Evolutionary conservation across 495 filamentous ascomycete species (phyloP), one percentile per base, ranked within the genome.

Genomic region (Penicillium flavigenum): DNA sequence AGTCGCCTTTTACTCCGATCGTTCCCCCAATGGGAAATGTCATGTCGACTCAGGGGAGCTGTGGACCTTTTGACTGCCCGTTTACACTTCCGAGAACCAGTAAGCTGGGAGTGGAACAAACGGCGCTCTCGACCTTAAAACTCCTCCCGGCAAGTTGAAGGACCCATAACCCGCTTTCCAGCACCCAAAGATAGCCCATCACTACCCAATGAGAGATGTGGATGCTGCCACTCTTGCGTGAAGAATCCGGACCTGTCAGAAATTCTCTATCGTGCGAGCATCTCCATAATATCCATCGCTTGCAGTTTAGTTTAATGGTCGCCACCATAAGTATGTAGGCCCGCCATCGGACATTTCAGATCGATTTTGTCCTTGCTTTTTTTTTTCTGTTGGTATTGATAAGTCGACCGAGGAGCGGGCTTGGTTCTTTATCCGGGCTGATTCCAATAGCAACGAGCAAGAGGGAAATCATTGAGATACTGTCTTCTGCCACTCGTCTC

Each of bases 371-470:
- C n/a, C 16, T 39, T 27, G 20, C 17, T 43, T 14, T 22, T 20
- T 47, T 14, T 16, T 39, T 52, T 31, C 41, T 39, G 34, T 29
- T 39, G 36, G 29, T n/a, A 39, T 69, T 69, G 49, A 50, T 65
- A 69, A 67, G 36, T 61, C 50, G 57, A 66, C 66, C 36, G 48
- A 52, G 49, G 22, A 31, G 32, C 34, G 58, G 54, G 34, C 57
- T 58, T 26, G 41, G 32, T 63, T 62, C 60, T 68, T 65, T 62
- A 65, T 66, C 54, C 47, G 58, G 57, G 10, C 66, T 60, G 57
- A 61, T 63, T 63, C 63, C 55, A 71, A 63, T 67, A 58, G 51
- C 47, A 69, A 67, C 44, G 60, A 50, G 45, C 17, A 51, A 14
- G 20, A 47, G 44, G 60, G 56, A 62, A 36, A 9, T n/a, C 36